Evolutionary conservation across 148 eudicot species (phyloP).

Genomic region (Rhododendron vialii): DNA sequence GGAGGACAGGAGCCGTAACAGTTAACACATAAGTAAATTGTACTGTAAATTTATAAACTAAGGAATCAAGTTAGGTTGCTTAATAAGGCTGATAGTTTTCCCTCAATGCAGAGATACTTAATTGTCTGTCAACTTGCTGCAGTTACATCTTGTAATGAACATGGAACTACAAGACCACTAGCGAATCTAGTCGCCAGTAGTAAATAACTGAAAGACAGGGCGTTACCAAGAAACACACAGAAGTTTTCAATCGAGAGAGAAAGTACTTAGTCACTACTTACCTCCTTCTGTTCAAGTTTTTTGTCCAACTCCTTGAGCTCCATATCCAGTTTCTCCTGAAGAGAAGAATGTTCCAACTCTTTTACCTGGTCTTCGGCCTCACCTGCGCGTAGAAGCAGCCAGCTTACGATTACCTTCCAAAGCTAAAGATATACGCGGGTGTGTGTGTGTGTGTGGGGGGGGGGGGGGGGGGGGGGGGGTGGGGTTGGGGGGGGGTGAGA

Average conservation of each 20-base stretch:
- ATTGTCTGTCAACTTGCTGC: background rate
- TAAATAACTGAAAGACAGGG: background rate
- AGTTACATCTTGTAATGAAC: background rate
- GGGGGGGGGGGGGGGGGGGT: background rate
- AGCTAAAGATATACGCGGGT: background rate
- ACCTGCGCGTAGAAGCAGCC: conserved; percentile 29
- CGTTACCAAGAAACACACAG: background rate
- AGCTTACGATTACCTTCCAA: background rate
- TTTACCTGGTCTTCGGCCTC: conserved; percentile 68
- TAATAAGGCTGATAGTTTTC: background rate
- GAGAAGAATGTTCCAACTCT: conserved; percentile 88
- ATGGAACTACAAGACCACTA: background rate
- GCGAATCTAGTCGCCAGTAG: background rate
- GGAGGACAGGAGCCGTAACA: background rate
- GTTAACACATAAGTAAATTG: background rate
- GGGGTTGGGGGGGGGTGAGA: background rate
- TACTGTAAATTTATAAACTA: background rate
- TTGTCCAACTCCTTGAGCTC: conserved; percentile 88
- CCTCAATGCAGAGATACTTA: background rate
- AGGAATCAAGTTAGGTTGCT: background rate
- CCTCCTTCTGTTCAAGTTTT: conserved; percentile 92
- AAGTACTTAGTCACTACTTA: conserved; percentile 16
- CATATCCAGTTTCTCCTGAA: conserved; percentile 77
- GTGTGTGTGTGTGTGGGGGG: too few relatives aligned
- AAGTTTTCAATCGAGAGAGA: background rate